A percentile compares a stretch with the other conserved stretches of the same genome.
These are phyloP conservation scores for Candida morakotiae DNA, from an alignment of 805 yeast genomes.

Conservation along the genomic window DNA sequence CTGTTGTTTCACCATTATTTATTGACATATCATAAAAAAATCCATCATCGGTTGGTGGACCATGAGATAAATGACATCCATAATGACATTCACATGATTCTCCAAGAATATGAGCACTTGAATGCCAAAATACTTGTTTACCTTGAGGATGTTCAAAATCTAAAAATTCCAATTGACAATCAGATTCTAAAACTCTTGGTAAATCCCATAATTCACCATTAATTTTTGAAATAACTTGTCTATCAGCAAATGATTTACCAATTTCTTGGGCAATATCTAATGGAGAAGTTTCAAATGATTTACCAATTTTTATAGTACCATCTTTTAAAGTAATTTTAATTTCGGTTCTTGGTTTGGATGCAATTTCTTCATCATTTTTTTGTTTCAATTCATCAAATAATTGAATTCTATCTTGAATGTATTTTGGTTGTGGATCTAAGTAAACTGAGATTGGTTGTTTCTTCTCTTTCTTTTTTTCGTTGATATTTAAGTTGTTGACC, in stretches of 20 bases:
- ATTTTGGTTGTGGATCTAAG: conserved; percentile 78
- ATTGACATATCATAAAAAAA: conserved; percentile 95
- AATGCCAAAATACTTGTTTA: conserved; percentile 96
- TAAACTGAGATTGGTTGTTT: conserved; percentile 38
- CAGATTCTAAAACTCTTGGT: conserved; percentile 84
- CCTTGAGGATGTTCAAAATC: conserved; percentile 96
- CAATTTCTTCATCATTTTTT: conserved; percentile 68
- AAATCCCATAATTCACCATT: conserved; percentile 92
- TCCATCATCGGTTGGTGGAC: conserved; percentile 98
- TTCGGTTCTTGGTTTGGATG: conserved; percentile 52
- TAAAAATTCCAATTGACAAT: conserved; percentile 67
- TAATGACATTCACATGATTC: conserved; percentile 96
- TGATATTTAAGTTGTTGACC: conserved; percentile 15
- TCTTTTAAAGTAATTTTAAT: conserved; percentile 83
- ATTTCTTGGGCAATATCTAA: conserved; percentile 77
- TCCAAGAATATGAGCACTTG: conserved; percentile 96
- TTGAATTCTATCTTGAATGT: conserved; percentile 71
- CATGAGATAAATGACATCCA: conserved; percentile 83
- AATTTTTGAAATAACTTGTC: conserved; percentile 87
- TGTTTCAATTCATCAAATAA: conserved; percentile 78
- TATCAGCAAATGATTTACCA: conserved; percentile 83
- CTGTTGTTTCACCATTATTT: conserved; percentile 62
- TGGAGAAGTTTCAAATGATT: conserved; percentile 88
- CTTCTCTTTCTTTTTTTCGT: conserved; percentile 17
- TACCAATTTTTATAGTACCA: conserved; percentile 74